phyloP scores from a whole-genome alignment of 768 basidiomycete species.

The Naganishia friedmannii region DNA sequence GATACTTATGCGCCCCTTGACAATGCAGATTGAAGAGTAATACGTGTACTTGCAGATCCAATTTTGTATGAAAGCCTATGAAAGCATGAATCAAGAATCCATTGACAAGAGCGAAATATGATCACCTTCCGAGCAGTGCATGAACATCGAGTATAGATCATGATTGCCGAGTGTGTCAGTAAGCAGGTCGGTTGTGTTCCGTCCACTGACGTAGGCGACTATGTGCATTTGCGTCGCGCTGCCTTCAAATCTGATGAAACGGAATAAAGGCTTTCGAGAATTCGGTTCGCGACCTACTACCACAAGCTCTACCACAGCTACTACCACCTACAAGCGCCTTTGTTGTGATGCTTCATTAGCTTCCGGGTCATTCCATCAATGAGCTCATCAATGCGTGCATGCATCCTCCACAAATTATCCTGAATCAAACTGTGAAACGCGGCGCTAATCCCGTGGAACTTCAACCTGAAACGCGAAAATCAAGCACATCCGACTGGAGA shows the following conservation, averaged over 20 bases:
- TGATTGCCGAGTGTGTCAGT: background rate
- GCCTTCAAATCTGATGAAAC: too few species aligned
- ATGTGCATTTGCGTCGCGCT: too few species aligned
- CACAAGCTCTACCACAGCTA: too few species aligned
- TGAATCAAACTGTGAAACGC: background rate
- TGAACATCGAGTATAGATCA: background rate
- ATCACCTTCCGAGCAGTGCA: background rate
- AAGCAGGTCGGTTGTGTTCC: background rate
- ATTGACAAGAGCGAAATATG: background rate
- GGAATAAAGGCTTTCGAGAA: too few species aligned
- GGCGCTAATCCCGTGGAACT: background rate
- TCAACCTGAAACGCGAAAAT: background rate
- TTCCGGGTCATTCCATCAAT: background rate
- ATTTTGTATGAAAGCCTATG: background rate
- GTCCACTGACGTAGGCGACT: too few species aligned
- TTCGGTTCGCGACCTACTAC: too few species aligned
- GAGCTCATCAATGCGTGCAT: too few species aligned
- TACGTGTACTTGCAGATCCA: background rate
- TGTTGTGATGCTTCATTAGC: background rate
- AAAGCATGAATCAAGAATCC: background rate
- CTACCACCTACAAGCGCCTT: background rate
- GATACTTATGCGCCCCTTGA: background rate
- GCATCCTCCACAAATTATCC: too few species aligned
- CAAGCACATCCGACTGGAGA: background rate
- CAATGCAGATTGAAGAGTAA: conserved; percentile 19